Evolutionary conservation across 345 rosid genomes (phyloP).

Genomic region (Lumnitzera littorea): DNA sequence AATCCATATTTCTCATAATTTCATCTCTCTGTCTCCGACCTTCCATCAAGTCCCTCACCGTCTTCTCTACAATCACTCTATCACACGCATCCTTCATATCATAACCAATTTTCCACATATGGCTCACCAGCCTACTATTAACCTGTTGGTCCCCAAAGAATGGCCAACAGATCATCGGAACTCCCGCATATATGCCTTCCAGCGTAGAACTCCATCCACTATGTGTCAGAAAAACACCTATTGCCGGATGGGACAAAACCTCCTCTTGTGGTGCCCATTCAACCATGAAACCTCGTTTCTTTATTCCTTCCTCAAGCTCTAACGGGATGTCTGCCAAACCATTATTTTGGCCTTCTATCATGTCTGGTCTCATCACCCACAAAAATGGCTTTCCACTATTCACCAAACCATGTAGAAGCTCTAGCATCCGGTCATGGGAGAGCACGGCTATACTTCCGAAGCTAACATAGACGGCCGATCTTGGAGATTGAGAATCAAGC

Average conservation of each 20-base stretch:
- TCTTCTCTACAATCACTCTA: slow-evolving; percentile 12
- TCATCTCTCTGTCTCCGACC: background rate
- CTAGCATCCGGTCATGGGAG: background rate
- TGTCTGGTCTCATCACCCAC: background rate
- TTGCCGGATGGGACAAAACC: slow-evolving; percentile 19
- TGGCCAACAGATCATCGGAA: slow-evolving; percentile 37
- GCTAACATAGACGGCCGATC: slow-evolving; percentile 3
- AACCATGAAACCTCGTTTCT: slow-evolving; percentile 9
- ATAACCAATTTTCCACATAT: slow-evolving; percentile 23
- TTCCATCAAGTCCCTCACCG: slow-evolving; percentile 17
- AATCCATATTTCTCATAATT: background rate
- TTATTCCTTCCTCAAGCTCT: background rate
- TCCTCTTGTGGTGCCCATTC: slow-evolving; percentile 22
- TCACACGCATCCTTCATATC: slow-evolving; percentile 29
- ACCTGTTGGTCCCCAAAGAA: slow-evolving; percentile 25
- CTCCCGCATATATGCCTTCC: slow-evolving; percentile 26
- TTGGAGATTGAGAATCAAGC: slow-evolving; percentile 6
- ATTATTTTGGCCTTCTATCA: background rate
- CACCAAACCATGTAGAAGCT: slow-evolving; percentile 12
- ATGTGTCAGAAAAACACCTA: slow-evolving; percentile 33
- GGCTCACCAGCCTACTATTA: slow-evolving; percentile 25
- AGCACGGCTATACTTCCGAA: background rate
- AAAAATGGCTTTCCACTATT: slow-evolving; percentile 8
- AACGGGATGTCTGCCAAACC: too few relatives aligned
- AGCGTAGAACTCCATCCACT: slow-evolving; percentile 21